Base-by-base conservation (phyloP, 805 yeast genomes). In the Yamadazyma takamatsuzukensis region DNA sequence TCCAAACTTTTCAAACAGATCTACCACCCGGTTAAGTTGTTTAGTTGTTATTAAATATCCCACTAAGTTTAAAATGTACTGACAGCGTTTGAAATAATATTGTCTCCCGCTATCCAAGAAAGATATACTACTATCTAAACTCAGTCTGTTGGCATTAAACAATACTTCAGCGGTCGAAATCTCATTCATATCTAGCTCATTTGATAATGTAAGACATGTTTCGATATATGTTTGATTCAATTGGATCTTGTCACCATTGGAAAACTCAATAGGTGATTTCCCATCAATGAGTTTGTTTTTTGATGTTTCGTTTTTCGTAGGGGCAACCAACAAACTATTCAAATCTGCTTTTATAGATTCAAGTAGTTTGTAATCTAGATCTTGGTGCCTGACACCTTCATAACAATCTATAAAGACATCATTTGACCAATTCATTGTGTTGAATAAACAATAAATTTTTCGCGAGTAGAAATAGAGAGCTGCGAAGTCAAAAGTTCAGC, bases 141-240 rank as follows among this genome's bases (percentile, higher is more conserved):
- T 32, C 47, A 61, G 15, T 53, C 38, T 41, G 13, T 61, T 49
- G 3, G 87, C 72, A 39, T 57, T 53, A 31, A 61, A 72, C 2
- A 89, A 65, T 17, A 85, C 51, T 49, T 87, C 84, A 1, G 94
- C 93, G 2, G 85, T 73, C 2, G 74, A 65, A 18, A 83, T 32
- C 53, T 90, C 97, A 55, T 90, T 95, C 32, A 90, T 37, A 27
- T 58, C 56, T 13, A 67, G 41, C 36, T 64, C 68, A 15, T 48
- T 62, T 30, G 83, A 67, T 32, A 90, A 65, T 23, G 77, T 78
- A 4, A 78, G 64, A 1, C 87, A 72, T 4, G 73, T 66, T 32
- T 76, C 68, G 24, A 82, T 66, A 45, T 87, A 89, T 23, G 76
- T 74, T 29, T 74, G 64, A 49, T 83, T 86, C 19, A 89, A 55